phyloP scores from a whole-genome alignment of 371 early-diverging fungal genomes.

The Rhizomucor pusillus region DNA sequence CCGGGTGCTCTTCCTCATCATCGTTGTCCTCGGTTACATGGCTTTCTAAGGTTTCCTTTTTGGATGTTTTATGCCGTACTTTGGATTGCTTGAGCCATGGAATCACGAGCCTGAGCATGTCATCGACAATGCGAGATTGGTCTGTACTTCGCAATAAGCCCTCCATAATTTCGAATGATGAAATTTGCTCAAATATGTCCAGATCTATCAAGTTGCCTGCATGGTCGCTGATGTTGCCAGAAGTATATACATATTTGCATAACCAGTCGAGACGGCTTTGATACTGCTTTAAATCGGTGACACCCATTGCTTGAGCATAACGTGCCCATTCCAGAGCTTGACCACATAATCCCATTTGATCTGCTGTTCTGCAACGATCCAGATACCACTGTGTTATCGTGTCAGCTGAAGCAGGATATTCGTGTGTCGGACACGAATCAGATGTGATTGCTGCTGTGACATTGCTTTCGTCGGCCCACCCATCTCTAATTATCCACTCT shows the following conservation, averaged over 20 bases:
- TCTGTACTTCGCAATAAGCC: constrained; percentile 47
- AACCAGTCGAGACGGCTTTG: constrained; percentile 58
- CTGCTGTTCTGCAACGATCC: constrained; percentile 53
- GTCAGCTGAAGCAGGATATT: constrained; percentile 45
- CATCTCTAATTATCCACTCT: constrained; percentile 26
- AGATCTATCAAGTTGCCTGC: constrained; percentile 11
- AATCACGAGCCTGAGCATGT: constrained; percentile 49
- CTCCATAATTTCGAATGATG: constrained; percentile 51
- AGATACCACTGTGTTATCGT: constrained; percentile 62
- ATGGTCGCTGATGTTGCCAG: constrained; percentile 16
- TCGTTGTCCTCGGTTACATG: constrained; percentile 9
- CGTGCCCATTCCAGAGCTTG: constrained; percentile 57
- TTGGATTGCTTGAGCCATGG: constrained; percentile 55
- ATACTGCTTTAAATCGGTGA: constrained; percentile 43
- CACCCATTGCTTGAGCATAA: constrained; percentile 51
- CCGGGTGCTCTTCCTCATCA: constrained; percentile 12
- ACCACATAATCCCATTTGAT: constrained; percentile 50
- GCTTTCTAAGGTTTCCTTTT: too few relatives aligned
- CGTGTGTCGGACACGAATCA: not conserved
- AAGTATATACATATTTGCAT: constrained; percentile 57
- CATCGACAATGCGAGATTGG: constrained; percentile 39
- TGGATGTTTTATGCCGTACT: not conserved
- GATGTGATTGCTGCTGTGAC: constrained; percentile 21
- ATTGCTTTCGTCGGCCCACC: constrained; percentile 28
- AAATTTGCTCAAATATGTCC: constrained; percentile 27